Conservation (phyloP, 2,329 filamentous ascomycete genomes). For the Penicillium griseofulvum region DNA sequence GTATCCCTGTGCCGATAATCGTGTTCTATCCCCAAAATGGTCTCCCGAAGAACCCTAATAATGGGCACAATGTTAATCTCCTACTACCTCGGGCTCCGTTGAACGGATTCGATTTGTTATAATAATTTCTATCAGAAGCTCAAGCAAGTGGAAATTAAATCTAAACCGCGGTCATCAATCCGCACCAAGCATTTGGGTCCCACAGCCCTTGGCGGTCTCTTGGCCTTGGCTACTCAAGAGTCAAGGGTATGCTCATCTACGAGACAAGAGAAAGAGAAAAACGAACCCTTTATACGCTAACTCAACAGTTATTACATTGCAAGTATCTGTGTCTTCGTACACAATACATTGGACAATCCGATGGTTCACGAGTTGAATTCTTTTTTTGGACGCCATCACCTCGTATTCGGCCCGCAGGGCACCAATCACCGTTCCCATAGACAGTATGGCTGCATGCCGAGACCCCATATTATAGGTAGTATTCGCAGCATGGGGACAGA, state of each 20-base stretch:
- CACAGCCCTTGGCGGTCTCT: neutral
- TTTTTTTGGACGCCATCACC: neutral
- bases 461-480: neutral
- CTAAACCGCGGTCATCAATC: neutral
- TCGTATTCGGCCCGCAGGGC: conserved; percentile 7
- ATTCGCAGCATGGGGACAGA: neutral
- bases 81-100: neutral
- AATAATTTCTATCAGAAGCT: neutral
- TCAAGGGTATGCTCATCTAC: neutral
- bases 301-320: neutral
- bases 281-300: neutral
- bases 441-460: neutral
- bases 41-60: neutral
- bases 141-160: neutral
- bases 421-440: conserved; percentile 5
- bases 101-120: neutral
- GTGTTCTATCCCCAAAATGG: neutral
- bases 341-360: neutral
- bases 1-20: neutral
- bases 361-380: neutral
- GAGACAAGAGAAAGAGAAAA: neutral
- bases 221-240: neutral
- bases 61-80: neutral
- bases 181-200: neutral
- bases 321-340: neutral